Evolutionary conservation across 106 monocot species (phyloP), one percentile per base, ranked within the genome.

Genomic region (Allium cepa): DNA sequence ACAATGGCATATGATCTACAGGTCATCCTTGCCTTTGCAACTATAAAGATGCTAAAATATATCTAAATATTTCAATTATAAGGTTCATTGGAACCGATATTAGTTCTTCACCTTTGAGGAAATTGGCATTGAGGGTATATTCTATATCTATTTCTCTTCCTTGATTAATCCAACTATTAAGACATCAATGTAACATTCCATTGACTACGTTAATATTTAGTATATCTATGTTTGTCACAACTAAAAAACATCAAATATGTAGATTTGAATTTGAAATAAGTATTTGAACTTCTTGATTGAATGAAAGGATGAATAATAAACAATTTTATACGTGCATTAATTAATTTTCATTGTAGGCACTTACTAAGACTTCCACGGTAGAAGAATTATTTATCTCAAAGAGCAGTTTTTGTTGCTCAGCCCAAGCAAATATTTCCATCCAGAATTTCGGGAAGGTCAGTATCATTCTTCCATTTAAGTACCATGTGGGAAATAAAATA

Each of bases 1-100:
- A 13, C 52, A 17, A 18, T 58, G 28, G 1, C 22, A 22, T 22
- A 0, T 22, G 1, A 22, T 22, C 0, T 47, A 16, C 60, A 93
- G 93, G 81, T 72, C 93, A 93, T 86, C 89, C 89, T 71, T 93
- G 93, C 89, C 64, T 93, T 60, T 77, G 76, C 49, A 70, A 82
- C 49, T 70, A 65, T 70, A 79, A 77, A 55, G 68, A 86, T 15
- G 78, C 80, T n/a, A 89, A 80, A 77, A 70, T 84, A 73, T 77
- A 80, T 17, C 69, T 86, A 64, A 89, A 93, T 82, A 84, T 86
- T 12, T 61, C 82, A 61, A 64, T 90, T 65, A 86, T 73, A 53
- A 93, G 68, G 72, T 86, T 83, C 60, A 79, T 84, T 13, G 81
- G 77, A 69, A 74, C 71, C 71, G 89, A 81, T 64, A 69, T 93